Percentiles rank a stretch among this genome's conserved stretches.
phyloP scores from a whole-genome alignment of 2,329 filamentous ascomycete species.

The Pseudocercospora fuligena region DNA sequence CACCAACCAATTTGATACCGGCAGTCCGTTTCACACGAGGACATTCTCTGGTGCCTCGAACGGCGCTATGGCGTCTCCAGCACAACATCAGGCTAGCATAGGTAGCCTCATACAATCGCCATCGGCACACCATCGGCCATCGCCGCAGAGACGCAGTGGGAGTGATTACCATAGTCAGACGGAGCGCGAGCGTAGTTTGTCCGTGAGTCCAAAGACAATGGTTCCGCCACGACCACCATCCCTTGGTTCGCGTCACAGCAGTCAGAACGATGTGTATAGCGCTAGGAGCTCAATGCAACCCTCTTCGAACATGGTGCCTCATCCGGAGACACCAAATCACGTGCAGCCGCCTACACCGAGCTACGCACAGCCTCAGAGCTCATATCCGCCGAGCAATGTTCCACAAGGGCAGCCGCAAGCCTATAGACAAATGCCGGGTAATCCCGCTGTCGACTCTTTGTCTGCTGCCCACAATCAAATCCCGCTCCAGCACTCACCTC shows the following conservation, averaged over 20 bases:
- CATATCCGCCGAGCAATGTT: slow-evolving; percentile 27
- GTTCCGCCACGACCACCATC: slow-evolving; percentile 38
- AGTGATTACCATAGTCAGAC: slow-evolving; percentile 55
- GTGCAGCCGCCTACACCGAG: slow-evolving; percentile 27
- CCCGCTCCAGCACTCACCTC: slow-evolving; percentile 34
- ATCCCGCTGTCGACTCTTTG: slow-evolving; percentile 29
- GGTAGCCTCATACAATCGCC: slow-evolving; percentile 51
- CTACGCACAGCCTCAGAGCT: slow-evolving; percentile 22
- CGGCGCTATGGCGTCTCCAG: slow-evolving; percentile 36
- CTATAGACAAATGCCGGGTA: slow-evolving; percentile 19
- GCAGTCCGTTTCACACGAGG: slow-evolving; percentile 41
- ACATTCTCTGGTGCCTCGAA: slow-evolving; percentile 40
- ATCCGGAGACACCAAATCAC: slow-evolving; percentile 31
- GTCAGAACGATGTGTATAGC: slow-evolving; percentile 38
- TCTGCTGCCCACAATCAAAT: slow-evolving; percentile 29
- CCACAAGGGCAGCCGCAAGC: slow-evolving; percentile 30
- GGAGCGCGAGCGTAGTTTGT: slow-evolving; percentile 72
- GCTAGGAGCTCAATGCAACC: slow-evolving; percentile 35
- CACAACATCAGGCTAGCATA: slow-evolving; percentile 35
- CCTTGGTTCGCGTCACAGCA: slow-evolving; percentile 39
- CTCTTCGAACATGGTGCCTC: slow-evolving; percentile 26
- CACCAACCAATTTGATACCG: slow-evolving; percentile 32
- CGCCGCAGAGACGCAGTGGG: slow-evolving; percentile 32
- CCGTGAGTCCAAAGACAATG: slow-evolving; percentile 76
- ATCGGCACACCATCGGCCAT: slow-evolving; percentile 31